These are phyloP conservation scores for Chlorella sp. DNA, from an alignment of 139 green algal species.

Conservation along the genomic window DNA sequence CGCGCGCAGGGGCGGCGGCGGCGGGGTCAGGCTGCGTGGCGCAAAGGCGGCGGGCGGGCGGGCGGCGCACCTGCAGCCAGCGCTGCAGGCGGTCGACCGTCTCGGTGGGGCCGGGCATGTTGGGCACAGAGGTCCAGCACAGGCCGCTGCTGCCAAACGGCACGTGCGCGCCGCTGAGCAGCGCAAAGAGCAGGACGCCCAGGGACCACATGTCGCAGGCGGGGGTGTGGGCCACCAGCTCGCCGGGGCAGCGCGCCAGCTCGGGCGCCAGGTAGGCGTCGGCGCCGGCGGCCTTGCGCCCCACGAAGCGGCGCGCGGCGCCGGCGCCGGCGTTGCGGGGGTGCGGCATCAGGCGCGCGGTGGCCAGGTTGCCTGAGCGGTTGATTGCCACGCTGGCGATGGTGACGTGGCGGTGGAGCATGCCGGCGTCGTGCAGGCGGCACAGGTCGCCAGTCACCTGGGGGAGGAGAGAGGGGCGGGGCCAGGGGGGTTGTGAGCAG, in stretches of 20 bases:
- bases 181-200: constrained; percentile 39
- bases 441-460: constrained; percentile 32
- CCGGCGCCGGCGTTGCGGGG: constrained; percentile 4
- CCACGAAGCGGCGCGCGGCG: not conserved
- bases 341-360: constrained; percentile 18
- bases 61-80: constrained; percentile 31
- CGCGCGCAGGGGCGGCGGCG: too few relatives aligned
- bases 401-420: constrained; percentile 40
- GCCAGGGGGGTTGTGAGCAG: not conserved
- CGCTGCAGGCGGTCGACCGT: constrained; percentile 36
- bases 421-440: constrained; percentile 19
- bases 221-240: constrained; percentile 19
- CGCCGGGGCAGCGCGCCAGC: constrained; percentile 27
- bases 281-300: constrained; percentile 18
- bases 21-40: not conserved
- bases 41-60: not conserved
- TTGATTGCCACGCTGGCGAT: constrained; percentile 18
- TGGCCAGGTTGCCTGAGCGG: constrained; percentile 16
- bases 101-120: constrained; percentile 16
- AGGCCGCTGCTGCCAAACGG: constrained; percentile 42
- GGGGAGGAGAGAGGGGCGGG: not conserved
- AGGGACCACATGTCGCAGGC: constrained; percentile 43
- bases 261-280: constrained; percentile 36
- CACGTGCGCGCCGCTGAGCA: constrained; percentile 37
- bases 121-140: constrained; percentile 24